Evolutionary conservation across 2,329 filamentous ascomycete species (phyloP).

Genomic region (Emericellopsis atlantica): DNA sequence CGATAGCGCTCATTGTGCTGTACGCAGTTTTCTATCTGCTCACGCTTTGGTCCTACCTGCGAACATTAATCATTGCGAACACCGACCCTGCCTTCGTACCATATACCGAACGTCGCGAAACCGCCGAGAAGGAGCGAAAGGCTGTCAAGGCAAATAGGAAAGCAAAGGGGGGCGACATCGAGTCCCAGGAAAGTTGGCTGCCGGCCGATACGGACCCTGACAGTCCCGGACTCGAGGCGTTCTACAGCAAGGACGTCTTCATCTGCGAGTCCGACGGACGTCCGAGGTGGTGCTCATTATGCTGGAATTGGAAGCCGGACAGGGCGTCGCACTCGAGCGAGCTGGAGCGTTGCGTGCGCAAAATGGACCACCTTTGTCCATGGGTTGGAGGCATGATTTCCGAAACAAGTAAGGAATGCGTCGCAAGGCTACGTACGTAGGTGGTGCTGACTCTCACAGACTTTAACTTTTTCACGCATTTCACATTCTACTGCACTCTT

Average conservation of each 20-base stretch:
- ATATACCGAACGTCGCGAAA: constrained; percentile 31
- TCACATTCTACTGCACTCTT: constrained; percentile 59
- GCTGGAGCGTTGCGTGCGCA: constrained; percentile 65
- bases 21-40: constrained; percentile 62
- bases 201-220: constrained; percentile 39
- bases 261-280: constrained; percentile 71
- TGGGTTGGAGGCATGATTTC: constrained; percentile 92
- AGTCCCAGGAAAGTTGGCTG: constrained; percentile 14
- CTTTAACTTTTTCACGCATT: constrained; percentile 90
- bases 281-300: constrained; percentile 79
- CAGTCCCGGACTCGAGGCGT: constrained; percentile 56
- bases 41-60: constrained; percentile 55
- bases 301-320: constrained; percentile 79
- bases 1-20: constrained; percentile 56
- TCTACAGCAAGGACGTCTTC: constrained; percentile 75
- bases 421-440: neutral
- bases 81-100: constrained; percentile 64
- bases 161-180: constrained; percentile 4
- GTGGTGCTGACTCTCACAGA: constrained; percentile 21
- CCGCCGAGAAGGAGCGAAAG: constrained; percentile 7
- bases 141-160: neutral
- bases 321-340: constrained; percentile 79
- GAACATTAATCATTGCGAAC: constrained; percentile 56
- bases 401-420: constrained; percentile 48
- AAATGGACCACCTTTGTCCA: constrained; percentile 94